phyloP scores from a whole-genome alignment of 441 rosid species.

The Biscutella laevigata region DNA sequence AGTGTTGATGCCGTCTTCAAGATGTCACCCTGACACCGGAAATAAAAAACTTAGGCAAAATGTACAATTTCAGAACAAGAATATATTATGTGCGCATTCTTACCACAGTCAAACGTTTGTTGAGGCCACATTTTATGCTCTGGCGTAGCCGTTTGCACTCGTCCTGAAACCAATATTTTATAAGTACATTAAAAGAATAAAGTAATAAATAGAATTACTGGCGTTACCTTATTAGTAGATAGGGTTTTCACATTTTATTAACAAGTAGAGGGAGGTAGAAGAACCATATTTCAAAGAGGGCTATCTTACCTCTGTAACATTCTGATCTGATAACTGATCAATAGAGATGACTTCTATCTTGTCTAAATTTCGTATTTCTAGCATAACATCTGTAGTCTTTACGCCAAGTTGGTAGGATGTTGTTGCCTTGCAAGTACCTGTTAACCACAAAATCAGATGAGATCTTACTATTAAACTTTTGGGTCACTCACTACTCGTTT shows the following conservation, averaged over 20 bases:
- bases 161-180: slow-evolving; percentile 44
- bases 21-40: slow-evolving; percentile 65
- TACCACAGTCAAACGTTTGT: slow-evolving; percentile 69
- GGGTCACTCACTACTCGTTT: not conserved
- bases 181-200: slow-evolving; percentile 6
- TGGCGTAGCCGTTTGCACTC: slow-evolving; percentile 70
- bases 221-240: not conserved
- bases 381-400: slow-evolving; percentile 50
- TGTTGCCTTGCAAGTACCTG: slow-evolving; percentile 63
- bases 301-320: slow-evolving; percentile 73
- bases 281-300: slow-evolving; percentile 11
- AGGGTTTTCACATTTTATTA: not conserved
- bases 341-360: slow-evolving; percentile 72
- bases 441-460: slow-evolving; percentile 18
- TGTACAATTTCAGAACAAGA: slow-evolving; percentile 18
- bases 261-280: not conserved
- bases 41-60: slow-evolving; percentile 17
- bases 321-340: slow-evolving; percentile 72
- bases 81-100: slow-evolving; percentile 22
- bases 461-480: slow-evolving; percentile 7
- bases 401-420: slow-evolving; percentile 62
- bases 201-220: not conserved
- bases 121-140: slow-evolving; percentile 68
- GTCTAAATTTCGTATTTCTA: slow-evolving; percentile 67
- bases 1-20: slow-evolving; percentile 61